Base-by-base conservation (phyloP, 768 basidiomycete genomes). In the Termitomyces sp. region DNA sequence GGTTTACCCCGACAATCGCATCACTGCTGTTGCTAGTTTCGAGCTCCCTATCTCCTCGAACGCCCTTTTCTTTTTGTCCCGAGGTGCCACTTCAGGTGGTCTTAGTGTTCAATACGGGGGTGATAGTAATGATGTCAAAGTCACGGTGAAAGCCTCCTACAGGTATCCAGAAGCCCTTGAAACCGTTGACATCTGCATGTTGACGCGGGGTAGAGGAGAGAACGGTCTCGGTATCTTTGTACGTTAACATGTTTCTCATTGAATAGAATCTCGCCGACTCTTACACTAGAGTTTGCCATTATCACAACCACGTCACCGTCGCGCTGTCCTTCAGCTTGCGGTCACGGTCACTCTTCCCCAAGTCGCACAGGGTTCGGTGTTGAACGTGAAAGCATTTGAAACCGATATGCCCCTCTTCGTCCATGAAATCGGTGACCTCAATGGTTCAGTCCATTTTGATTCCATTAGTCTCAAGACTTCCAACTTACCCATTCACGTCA, bases 401-500 rank as follows among this genome's bases (percentile, higher is more conserved):
- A 80, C 79, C 1, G 62, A 71, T 41, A 53, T 79, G 45, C 75
- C 76, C 5, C 66, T 71, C 44, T 81, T 77, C 55, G 35, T 51
- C 8, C 77, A 82, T 42, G 49, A 62, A 10, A 53, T 84, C 12
- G 70, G 63, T 17, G 68, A 71, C 19, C 63, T 81, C 12, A 65
- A 64, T 5, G 61, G 69, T 5, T 58, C 61, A 4, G 68, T 78
- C 12, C 45, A 70, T 9, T 83, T 85, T 54, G 67, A 74, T 7
- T 57, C 51, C 0, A 51, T 84, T 24, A 57, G 61, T 30, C 64
- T 82, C 17, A 56, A 44, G 37, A 70, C 76, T 8, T 45, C 64
- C 10, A 77, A 77, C 44, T 64, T 65, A 41, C 62, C 56, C 35
- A 64, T 81, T 24, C 53, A 53, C 14, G 69, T 69, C 5, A 49